Evolutionary conservation across 495 filamentous ascomycete species (phyloP).

Genomic region (Xylaria palmicola): DNA sequence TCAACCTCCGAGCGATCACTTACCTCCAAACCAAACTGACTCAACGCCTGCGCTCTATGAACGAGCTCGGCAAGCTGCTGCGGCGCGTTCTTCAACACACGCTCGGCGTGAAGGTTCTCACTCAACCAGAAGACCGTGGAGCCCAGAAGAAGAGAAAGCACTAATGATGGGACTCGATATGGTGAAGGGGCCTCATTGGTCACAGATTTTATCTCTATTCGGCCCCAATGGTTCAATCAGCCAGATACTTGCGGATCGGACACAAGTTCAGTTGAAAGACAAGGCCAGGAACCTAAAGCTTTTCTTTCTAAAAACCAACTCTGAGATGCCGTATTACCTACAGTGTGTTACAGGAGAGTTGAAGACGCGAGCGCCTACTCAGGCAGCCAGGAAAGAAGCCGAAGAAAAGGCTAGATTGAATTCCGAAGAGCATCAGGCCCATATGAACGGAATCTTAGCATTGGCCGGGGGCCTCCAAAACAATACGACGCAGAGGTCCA

Average conservation of each 20-base stretch:
- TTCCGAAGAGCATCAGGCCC: conserved; percentile 68
- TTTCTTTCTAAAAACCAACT: conserved; percentile 90
- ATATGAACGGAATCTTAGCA: conserved; percentile 67
- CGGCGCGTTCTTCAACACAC: conserved; percentile 73
- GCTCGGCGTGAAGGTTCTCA: conserved; percentile 73
- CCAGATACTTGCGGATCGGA: conserved; percentile 85
- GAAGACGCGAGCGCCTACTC: conserved; percentile 83
- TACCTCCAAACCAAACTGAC: conserved; percentile 70
- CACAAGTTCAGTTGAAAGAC: conserved; percentile 94
- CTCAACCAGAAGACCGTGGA: conserved; percentile 87
- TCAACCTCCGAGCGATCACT: conserved; percentile 35
- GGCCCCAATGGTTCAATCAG: conserved; percentile 79
- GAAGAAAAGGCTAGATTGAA: conserved; percentile 67
- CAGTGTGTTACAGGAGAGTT: conserved; percentile 91
- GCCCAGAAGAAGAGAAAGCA: conserved; percentile 85
- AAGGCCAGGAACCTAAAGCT: conserved; percentile 94
- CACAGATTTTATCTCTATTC: conserved; percentile 87
- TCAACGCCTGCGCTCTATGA: conserved; percentile 80
- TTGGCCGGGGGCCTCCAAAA: conserved; percentile 42
- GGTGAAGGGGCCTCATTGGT: conserved; percentile 94
- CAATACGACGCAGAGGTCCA: conserved; percentile 22
- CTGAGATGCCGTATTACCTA: conserved; percentile 89
- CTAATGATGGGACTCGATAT: conserved; percentile 89
- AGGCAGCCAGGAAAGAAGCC: conserved; percentile 78
- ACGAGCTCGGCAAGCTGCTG: conserved; percentile 76